phyloP scores from a whole-genome alignment of 2,329 filamentous ascomycete species.

The Myrmaecium sp. region DNA sequence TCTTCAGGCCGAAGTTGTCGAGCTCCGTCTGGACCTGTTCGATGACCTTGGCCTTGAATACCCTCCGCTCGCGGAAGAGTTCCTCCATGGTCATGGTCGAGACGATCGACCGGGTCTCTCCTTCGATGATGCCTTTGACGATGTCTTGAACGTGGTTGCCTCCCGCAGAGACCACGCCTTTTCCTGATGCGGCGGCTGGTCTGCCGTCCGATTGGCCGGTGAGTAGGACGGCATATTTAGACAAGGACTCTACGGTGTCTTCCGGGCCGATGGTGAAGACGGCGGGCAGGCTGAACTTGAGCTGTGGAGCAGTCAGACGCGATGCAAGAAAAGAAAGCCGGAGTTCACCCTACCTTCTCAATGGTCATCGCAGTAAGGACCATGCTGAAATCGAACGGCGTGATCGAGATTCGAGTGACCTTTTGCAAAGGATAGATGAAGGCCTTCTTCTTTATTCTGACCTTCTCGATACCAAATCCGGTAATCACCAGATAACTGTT shows the following conservation, averaged over 20 bases:
- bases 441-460: conserved; percentile 60
- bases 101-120: conserved; percentile 69
- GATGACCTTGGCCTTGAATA: conserved; percentile 54
- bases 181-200: conserved; percentile 12
- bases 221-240: conserved; percentile 69
- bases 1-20: conserved; percentile 61
- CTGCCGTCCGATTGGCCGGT: conserved; percentile 42
- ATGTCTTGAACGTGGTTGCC: conserved; percentile 64
- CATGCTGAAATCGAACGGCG: conserved; percentile 69
- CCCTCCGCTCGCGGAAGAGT: conserved; percentile 60
- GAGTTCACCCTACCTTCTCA: conserved; percentile 68
- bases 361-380: conserved; percentile 75
- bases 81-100: conserved; percentile 88
- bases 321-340: conserved; percentile 74
- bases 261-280: conserved; percentile 77
- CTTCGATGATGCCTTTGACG: conserved; percentile 79
- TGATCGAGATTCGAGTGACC: conserved; percentile 36
- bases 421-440: conserved; percentile 23
- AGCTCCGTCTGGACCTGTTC: conserved; percentile 59
- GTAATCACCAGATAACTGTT: conserved; percentile 81
- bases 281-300: conserved; percentile 65
- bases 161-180: conserved; percentile 26
- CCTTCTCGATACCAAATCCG: conserved; percentile 55
- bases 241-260: conserved; percentile 50
- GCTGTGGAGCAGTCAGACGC: conserved; percentile 55